phyloP scores from a whole-genome alignment of 495 filamentous ascomycete species.

The Geoglossum glabrum region DNA sequence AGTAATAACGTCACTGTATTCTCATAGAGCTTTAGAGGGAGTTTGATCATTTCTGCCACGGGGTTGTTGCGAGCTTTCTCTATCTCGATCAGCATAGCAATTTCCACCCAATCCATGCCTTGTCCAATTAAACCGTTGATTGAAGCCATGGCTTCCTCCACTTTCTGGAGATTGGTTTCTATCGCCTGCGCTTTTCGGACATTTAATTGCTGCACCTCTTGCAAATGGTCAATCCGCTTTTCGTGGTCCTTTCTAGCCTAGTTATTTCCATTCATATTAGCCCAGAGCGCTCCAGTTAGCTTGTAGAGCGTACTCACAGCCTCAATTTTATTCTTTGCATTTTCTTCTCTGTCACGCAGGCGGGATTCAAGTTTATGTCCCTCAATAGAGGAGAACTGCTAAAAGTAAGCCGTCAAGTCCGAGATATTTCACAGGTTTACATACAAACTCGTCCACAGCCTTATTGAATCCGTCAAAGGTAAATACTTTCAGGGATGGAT shows the following conservation, averaged over 20 bases:
- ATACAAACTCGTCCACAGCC: slow-evolving; percentile 68
- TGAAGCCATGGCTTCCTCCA: slow-evolving; percentile 78
- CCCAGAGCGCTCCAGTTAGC: neutral
- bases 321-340: slow-evolving; percentile 65
- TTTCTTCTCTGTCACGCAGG: slow-evolving; percentile 58
- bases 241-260: slow-evolving; percentile 55
- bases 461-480: slow-evolving; percentile 72
- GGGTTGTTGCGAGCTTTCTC: slow-evolving; percentile 65
- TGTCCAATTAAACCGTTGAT: slow-evolving; percentile 76
- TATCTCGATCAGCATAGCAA: slow-evolving; percentile 67
- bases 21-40: slow-evolving; percentile 74
- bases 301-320: slow-evolving; percentile 13
- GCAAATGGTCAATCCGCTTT: slow-evolving; percentile 62
- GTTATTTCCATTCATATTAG: neutral
- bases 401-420: neutral
- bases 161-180: slow-evolving; percentile 67
- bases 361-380: slow-evolving; percentile 76
- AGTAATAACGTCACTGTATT: slow-evolving; percentile 72
- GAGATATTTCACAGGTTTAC: neutral
- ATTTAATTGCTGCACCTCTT: slow-evolving; percentile 62
- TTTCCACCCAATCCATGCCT: slow-evolving; percentile 93
- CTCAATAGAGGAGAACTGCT: slow-evolving; percentile 73
- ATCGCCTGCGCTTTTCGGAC: slow-evolving; percentile 77
- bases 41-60: slow-evolving; percentile 68
- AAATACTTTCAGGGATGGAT: slow-evolving; percentile 40